A percentile compares a stretch with the other conserved stretches of the same genome.
phyloP scores from a whole-genome alignment of 345 rosid genomes.

The Luvunga scandens region DNA sequence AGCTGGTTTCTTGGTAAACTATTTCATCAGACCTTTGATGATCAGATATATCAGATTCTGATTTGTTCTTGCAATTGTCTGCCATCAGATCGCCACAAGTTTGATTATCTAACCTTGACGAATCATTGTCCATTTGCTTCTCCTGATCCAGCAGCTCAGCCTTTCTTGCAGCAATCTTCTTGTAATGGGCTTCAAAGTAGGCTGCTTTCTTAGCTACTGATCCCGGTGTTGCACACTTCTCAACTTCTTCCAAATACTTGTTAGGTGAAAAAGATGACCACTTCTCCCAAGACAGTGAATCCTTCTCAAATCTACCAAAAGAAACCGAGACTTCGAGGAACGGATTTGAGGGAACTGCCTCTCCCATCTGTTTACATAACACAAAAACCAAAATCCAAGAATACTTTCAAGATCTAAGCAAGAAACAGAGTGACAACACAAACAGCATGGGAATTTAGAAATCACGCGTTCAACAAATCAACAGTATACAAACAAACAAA shows the following conservation, averaged over 20 bases:
- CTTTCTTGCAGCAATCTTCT: conserved; percentile 81
- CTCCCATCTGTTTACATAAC: conserved; percentile 48
- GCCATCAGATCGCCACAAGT: conserved; percentile 30
- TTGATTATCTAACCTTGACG: conserved; percentile 20
- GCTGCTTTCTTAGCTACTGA: conserved; percentile 94
- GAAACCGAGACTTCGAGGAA: conserved; percentile 76
- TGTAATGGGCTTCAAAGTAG: conserved; percentile 95
- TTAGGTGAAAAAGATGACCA: conserved; percentile 89
- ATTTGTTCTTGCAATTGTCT: conserved; percentile 13
- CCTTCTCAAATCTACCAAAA: conserved; percentile 85
- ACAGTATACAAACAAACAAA: conserved; percentile 4
- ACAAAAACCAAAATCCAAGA: conserved; percentile 25
- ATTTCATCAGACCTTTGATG: conserved; percentile 34
- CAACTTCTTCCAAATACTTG: conserved; percentile 95
- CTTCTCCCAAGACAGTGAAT: conserved; percentile 93
- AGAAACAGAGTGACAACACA: conserved; percentile 27
- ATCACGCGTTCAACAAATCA: conserved; percentile 13
- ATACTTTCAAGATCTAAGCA: conserved; percentile 9
- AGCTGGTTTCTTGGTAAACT: conserved; percentile 31
- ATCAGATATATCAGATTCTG: conserved; percentile 25
- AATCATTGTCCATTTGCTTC: conserved; percentile 43
- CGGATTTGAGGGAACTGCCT: conserved; percentile 48
- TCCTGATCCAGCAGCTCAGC: conserved; percentile 69
- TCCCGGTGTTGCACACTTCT: conserved; percentile 94
- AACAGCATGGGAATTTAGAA: conserved; percentile 12